phyloP scores from a whole-genome alignment of 495 filamentous ascomycete genomes.

The Articulospora tetracladia region DNA sequence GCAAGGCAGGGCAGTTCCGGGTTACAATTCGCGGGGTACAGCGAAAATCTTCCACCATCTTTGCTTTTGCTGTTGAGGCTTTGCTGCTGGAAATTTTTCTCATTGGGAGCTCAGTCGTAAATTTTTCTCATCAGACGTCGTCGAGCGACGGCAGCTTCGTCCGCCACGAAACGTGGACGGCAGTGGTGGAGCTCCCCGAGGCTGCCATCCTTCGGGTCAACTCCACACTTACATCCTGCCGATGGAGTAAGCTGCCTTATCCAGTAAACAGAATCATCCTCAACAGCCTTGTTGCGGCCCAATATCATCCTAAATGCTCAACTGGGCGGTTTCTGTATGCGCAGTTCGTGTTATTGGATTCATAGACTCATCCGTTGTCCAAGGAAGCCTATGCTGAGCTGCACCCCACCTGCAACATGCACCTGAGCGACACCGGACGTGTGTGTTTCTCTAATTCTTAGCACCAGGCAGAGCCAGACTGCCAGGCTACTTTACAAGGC shows the following conservation, averaged over 20 bases:
- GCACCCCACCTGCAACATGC: background rate
- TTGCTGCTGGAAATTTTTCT: background rate
- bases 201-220: slow-evolving; percentile 2
- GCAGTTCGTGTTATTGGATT: background rate
- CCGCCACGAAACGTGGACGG: background rate
- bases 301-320: background rate
- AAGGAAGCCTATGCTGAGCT: background rate
- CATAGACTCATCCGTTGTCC: background rate
- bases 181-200: slow-evolving; percentile 1
- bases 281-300: slow-evolving; percentile 16
- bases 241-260: background rate
- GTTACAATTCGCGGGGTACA: slow-evolving; percentile 15
- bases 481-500: background rate
- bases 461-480: background rate
- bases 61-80: slow-evolving; percentile 1
- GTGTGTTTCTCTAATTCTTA: background rate
- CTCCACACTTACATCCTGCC: background rate
- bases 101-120: slow-evolving; percentile 1
- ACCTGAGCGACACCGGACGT: background rate
- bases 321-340: background rate
- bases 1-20: slow-evolving; percentile 1
- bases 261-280: background rate
- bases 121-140: background rate
- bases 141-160: background rate
- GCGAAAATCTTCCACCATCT: background rate